These are phyloP conservation scores for Cladosporium sp. DNA, from an alignment of 2,329 filamentous ascomycete genomes.

Conservation along the genomic window DNA sequence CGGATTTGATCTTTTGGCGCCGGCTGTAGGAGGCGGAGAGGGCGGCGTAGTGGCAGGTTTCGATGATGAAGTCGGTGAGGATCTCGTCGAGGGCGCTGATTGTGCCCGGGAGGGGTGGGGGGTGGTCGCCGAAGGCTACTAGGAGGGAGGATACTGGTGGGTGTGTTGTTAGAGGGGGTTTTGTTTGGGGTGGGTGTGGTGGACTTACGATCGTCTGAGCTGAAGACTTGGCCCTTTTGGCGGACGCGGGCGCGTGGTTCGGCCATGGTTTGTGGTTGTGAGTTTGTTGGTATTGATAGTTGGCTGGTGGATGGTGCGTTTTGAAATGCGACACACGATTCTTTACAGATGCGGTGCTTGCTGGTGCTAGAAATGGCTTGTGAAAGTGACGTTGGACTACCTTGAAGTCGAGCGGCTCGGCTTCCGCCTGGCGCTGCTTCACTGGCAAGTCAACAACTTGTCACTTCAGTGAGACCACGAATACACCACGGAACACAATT, in stretches of 20 bases:
- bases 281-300: not conserved
- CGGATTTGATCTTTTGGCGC: conserved; percentile 95
- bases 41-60: conserved; percentile 86
- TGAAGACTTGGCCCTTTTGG: conserved; percentile 50
- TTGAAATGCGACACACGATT: not conserved
- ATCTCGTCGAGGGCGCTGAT: conserved; percentile 90
- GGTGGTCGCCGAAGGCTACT: conserved; percentile 70
- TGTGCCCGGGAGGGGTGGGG: conserved; percentile 77
- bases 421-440: conserved; percentile 8
- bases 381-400: conserved; percentile 15
- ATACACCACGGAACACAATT: not conserved
- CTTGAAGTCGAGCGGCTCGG: conserved; percentile 2
- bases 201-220: conserved; percentile 36
- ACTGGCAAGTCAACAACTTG: conserved; percentile 15
- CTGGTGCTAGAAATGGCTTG: conserved; percentile 7
- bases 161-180: conserved; percentile 10
- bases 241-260: conserved; percentile 51
- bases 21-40: conserved; percentile 81
- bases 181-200: conserved; percentile 33
- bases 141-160: conserved; percentile 54
- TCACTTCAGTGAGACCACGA: not conserved
- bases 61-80: conserved; percentile 93
- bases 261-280: conserved; percentile 39
- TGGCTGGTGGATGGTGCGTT: not conserved
- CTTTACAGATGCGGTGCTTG: not conserved